These are phyloP conservation scores for Babesia divergens DNA, from an alignment of 169 alveolate species.

Conservation along the genomic window DNA sequence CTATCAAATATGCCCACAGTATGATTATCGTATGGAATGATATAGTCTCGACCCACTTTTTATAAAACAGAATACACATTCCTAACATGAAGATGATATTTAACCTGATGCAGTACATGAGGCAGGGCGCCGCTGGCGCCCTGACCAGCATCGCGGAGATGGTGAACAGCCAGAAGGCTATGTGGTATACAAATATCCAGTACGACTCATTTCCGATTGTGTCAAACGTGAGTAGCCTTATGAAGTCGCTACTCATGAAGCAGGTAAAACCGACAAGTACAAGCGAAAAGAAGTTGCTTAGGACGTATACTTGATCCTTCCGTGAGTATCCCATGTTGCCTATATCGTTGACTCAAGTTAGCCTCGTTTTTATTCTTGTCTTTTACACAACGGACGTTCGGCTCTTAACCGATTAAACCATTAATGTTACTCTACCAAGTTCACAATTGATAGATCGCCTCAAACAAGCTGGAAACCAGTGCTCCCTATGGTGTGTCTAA, in stretches of 20 bases:
- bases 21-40: not conserved
- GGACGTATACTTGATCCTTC: constrained; percentile 42
- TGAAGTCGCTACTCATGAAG: constrained; percentile 51
- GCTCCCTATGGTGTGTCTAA: too few relatives aligned
- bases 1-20: constrained; percentile 33
- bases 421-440: too few relatives aligned
- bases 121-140: constrained; percentile 25
- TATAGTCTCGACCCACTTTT: constrained; percentile 13
- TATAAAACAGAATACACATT: not conserved
- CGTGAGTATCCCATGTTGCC: too few relatives aligned
- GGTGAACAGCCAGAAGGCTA: not conserved
- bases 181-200: constrained; percentile 29
- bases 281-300: constrained; percentile 21
- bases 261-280: constrained; percentile 22
- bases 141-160: constrained; percentile 17
- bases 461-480: too few relatives aligned
- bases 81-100: constrained; percentile 8
- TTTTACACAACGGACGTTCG: too few relatives aligned
- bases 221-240: constrained; percentile 29
- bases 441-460: too few relatives aligned
- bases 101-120: constrained; percentile 26
- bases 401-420: too few relatives aligned
- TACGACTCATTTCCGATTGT: constrained; percentile 17
- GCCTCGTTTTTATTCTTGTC: too few relatives aligned
- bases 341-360: too few relatives aligned